A percentile compares a stretch with the other conserved stretches of the same genome.
phyloP scores from a whole-genome alignment of 1,284 basidiomycete genomes.

The Tausonia pullulans region DNA sequence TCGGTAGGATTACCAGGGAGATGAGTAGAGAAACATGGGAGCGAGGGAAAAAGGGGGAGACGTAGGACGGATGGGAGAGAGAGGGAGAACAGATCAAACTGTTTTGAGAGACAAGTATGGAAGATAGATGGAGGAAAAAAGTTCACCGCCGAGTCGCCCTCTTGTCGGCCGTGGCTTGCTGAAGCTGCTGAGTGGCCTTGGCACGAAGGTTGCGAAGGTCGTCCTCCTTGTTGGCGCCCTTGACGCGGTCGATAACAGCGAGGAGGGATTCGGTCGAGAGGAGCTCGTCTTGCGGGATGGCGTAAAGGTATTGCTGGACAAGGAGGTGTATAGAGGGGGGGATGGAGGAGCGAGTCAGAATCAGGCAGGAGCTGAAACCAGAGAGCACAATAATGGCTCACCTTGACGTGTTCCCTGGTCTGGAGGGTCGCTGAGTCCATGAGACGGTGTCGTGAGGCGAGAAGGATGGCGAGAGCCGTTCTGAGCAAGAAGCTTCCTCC shows the following conservation, averaged over 20 bases:
- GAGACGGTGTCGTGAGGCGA: slow-evolving; percentile 28
- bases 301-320: slow-evolving; percentile 26
- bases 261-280: slow-evolving; percentile 32
- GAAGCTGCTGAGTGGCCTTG: slow-evolving; percentile 1
- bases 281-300: slow-evolving; percentile 31
- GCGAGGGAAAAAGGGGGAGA: too few relatives aligned
- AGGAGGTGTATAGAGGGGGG: neutral
- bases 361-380: too few relatives aligned
- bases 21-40: too few relatives aligned
- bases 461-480: slow-evolving; percentile 60
- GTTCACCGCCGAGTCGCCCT: too few relatives aligned
- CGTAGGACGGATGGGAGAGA: too few relatives aligned
- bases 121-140: too few relatives aligned
- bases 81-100: too few relatives aligned
- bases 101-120: too few relatives aligned
- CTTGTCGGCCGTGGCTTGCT: neutral
- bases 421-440: slow-evolving; percentile 21
- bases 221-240: slow-evolving; percentile 26
- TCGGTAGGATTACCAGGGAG: too few relatives aligned
- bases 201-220: slow-evolving; percentile 28
- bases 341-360: too few relatives aligned
- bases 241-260: slow-evolving; percentile 28
- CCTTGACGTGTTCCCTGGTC: slow-evolving; percentile 14
- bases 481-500: slow-evolving; percentile 72
- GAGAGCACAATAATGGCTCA: too few relatives aligned